phyloP scores from a whole-genome alignment of 169 alveolate species.

The Theileria sp. region DNA sequence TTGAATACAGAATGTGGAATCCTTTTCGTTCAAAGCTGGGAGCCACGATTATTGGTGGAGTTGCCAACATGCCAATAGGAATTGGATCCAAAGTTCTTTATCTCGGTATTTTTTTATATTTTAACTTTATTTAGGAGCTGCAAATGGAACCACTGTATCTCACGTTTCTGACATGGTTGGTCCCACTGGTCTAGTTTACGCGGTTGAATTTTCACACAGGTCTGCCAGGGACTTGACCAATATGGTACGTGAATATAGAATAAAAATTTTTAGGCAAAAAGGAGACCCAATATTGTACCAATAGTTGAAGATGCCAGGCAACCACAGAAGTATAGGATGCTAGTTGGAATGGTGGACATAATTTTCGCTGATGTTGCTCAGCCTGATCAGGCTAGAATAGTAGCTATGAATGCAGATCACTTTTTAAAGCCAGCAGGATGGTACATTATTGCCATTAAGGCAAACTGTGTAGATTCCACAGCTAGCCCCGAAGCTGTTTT shows the following conservation, averaged over 20 bases:
- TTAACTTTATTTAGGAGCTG: conserved; percentile 84
- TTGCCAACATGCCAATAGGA: conserved; percentile 93
- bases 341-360: conserved; percentile 98
- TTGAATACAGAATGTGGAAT: conserved; percentile 99
- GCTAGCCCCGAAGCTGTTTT: conserved; percentile 97
- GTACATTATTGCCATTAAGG: conserved; percentile 96
- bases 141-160: conserved; percentile 97
- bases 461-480: conserved; percentile 98
- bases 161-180: conserved; percentile 99
- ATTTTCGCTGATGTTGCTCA: conserved; percentile 98
- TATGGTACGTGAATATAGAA: conserved; percentile 76
- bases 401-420: conserved; percentile 92
- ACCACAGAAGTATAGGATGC: conserved; percentile 96
- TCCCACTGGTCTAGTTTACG: conserved; percentile 96
- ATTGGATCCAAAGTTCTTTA: conserved; percentile 96
- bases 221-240: conserved; percentile 97
- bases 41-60: conserved; percentile 97
- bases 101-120: conserved; percentile 72
- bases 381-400: conserved; percentile 98
- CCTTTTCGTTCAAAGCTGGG: conserved; percentile 99
- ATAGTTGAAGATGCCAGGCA: conserved; percentile 99
- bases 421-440: conserved; percentile 97
- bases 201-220: conserved; percentile 97
- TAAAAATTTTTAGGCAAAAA: conserved; percentile 82
- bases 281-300: conserved; percentile 97